Conservation (phyloP, 495 filamentous ascomycete genomes). For the Neurospora discreta region DNA sequence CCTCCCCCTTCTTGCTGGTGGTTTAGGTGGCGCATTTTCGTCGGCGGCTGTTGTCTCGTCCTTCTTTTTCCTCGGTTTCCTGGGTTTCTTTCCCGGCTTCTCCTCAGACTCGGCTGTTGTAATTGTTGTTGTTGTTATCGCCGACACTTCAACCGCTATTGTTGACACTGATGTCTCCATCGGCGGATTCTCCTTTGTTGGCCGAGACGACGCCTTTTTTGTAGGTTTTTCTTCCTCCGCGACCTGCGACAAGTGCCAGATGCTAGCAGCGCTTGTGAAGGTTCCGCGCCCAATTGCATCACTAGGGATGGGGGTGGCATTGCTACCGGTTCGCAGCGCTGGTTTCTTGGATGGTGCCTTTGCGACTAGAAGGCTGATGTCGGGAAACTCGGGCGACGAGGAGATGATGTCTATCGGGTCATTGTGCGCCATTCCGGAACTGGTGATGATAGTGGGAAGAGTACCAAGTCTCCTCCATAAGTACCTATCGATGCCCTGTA, state of each 20-base stretch:
- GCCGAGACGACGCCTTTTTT: neutral
- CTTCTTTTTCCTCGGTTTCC: conserved; percentile 1
- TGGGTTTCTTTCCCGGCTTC: conserved; percentile 3
- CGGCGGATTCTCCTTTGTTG: neutral
- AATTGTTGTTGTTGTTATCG: neutral
- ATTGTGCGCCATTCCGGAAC: conserved; percentile 11
- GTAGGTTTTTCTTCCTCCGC: neutral
- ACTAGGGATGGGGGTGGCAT: conserved; percentile 21
- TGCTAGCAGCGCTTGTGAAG: conserved; percentile 31
- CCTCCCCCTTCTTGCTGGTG: neutral
- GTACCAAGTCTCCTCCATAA: neutral
- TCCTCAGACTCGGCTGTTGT: neutral
- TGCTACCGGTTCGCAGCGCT: conserved; percentile 22
- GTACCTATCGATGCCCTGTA: too few relatives aligned
- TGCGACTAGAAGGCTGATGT: conserved; percentile 27
- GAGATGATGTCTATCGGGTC: conserved; percentile 26
- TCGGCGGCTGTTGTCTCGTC: neutral
- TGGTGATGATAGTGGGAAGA: conserved; percentile 28
- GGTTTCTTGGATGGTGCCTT: conserved; percentile 18
- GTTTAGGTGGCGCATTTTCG: conserved; percentile 1
- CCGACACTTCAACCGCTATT: neutral
- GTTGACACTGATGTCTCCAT: neutral
- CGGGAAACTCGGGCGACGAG: conserved; percentile 37
- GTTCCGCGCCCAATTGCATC: conserved; percentile 12
- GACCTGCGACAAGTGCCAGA: conserved; percentile 14